Base-by-base conservation (phyloP, 768 basidiomycete genomes). In the Psilocybe sp. region DNA sequence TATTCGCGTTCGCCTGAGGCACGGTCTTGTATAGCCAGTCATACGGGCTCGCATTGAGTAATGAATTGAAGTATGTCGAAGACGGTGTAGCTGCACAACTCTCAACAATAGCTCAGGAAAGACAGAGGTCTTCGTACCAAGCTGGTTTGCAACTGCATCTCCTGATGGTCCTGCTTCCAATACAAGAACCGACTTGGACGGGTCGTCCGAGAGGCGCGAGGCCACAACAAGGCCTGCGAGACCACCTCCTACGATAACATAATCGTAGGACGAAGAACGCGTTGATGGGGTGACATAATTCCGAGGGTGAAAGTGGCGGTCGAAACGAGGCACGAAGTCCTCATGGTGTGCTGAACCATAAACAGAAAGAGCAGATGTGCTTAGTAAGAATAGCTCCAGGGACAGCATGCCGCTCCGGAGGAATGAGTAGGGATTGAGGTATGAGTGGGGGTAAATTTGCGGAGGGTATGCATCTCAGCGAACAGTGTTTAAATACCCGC, bases 11-110 rank as follows among this genome's bases (percentile, higher is more conserved):
- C 0, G 70, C 43, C 61, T 86, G 83, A 1, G 75, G 61, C 5
- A 69, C 67, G 12, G 80, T 80, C 36, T 64, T 63, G 67, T 78
- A 82, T 14, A 69, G 63, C 78, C 81, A 86, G 63, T 85, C 80
- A 63, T 81, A 78, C 15, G 63, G 63, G 12, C 69, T 52, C 1
- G 74, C 65, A 44, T 68, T 66, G 28, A 77, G 61, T 9, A 84
- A 67, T 10, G 78, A 78, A 38, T 70, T 56, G 59, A 74, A 82
- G 57, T 82, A 84, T 2, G 81, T 75, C 47, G 71, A 65, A 10
- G 66, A 72, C 35, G 82, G 82, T 31, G 69, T 63, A 60, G 80
- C 81, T 81, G 31, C 3, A 3, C 23, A 18, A 20, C 6, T 43
- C 18, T 42, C 19, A 15, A 15, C 14, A 40, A 35, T 23, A 34